A percentile compares a stretch with the other conserved stretches of the same genome.
phyloP scores from a whole-genome alignment of 306 rosid species.

The Hylodesmum podocarpum region DNA sequence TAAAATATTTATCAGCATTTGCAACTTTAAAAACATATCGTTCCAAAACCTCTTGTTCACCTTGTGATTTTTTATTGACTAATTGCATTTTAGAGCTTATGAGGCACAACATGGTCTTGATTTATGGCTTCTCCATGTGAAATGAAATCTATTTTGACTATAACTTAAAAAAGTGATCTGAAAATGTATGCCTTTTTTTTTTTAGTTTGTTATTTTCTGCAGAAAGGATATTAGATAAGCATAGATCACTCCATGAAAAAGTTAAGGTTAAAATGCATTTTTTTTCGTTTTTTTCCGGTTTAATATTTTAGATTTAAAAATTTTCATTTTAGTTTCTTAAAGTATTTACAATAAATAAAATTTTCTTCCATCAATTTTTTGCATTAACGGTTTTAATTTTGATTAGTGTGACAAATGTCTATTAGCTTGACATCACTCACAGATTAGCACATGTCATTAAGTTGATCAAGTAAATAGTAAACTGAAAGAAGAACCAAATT shows the following conservation, averaged over 20 bases:
- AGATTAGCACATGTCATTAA: too few relatives aligned
- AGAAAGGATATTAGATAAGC: neutral
- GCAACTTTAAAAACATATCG: neutral
- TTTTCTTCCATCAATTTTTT: too few relatives aligned
- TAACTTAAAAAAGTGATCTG: neutral
- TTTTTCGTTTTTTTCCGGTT: too few relatives aligned
- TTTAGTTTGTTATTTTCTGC: neutral
- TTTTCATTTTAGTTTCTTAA: too few relatives aligned
- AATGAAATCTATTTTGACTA: conserved; percentile 6
- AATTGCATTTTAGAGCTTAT: neutral
- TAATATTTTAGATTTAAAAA: too few relatives aligned
- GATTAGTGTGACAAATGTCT: too few relatives aligned
- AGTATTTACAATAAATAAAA: too few relatives aligned
- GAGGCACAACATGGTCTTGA: neutral
- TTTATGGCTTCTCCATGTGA: conserved; percentile 27
- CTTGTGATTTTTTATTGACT: conserved; percentile 36
- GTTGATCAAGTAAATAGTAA: too few relatives aligned
- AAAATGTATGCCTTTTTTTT: neutral
- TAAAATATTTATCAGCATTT: neutral
- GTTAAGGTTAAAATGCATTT: too few relatives aligned
- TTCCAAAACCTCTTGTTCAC: conserved; percentile 8
- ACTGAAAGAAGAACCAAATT: too few relatives aligned
- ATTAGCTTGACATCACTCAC: too few relatives aligned
- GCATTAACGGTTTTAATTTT: too few relatives aligned
- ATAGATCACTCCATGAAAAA: neutral